phyloP scores from a whole-genome alignment of 2,329 filamentous ascomycete genomes.

The Acrodontium crateriforme region DNA sequence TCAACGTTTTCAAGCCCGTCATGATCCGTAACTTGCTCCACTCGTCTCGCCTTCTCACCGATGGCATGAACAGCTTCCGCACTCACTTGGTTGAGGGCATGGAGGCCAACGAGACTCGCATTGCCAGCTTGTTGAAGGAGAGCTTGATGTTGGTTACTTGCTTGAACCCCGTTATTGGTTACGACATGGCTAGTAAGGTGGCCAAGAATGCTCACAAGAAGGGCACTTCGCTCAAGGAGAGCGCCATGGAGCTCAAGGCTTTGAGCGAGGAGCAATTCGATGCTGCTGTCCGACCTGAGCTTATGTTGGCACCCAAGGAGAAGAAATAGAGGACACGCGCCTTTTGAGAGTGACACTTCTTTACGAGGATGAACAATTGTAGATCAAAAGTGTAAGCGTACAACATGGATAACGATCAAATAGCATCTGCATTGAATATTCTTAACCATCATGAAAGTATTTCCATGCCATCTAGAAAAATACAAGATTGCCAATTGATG shows the following conservation, averaged over 20 bases:
- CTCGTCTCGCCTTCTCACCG: constrained; percentile 73
- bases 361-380: no score
- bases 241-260: constrained; percentile 83
- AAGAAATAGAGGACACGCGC: constrained; percentile 46
- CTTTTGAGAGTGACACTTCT: no score
- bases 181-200: constrained; percentile 93
- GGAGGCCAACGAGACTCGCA: constrained; percentile 87
- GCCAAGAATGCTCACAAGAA: constrained; percentile 99
- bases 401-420: no score
- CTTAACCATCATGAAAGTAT: no score
- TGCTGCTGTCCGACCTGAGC: constrained; percentile 73
- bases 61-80: constrained; percentile 91
- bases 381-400: no score
- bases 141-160: constrained; percentile 97
- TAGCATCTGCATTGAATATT: no score
- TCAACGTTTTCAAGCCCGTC: constrained; percentile 98
- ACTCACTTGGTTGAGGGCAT: constrained; percentile 81
- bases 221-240: constrained; percentile 83
- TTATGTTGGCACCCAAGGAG: constrained; percentile 81
- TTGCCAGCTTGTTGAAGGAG: constrained; percentile 80
- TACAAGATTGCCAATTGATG: no score
- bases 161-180: constrained; percentile 92
- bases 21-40: constrained; percentile 92
- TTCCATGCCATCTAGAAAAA: no score
- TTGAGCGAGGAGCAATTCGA: constrained; percentile 85